Base-by-base conservation (phyloP, 2,329 filamentous ascomycete genomes). In the Fusarium phyllophilum region DNA sequence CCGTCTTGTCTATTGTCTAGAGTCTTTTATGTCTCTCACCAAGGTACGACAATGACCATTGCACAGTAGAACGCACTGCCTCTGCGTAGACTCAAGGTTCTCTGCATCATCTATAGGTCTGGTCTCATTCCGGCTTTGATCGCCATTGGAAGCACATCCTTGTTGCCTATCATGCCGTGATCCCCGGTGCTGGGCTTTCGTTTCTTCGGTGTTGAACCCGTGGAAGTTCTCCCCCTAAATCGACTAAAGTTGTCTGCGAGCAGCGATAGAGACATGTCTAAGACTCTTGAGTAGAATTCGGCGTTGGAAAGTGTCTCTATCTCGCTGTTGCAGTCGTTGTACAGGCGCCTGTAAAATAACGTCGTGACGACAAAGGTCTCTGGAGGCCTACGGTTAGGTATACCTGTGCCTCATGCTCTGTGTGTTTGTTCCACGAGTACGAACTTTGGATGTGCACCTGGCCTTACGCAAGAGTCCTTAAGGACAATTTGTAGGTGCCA, bases 31-130 rank as follows among this genome's bases (percentile, higher is more conserved):
- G 72, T 74, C 65, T 76, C 63, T 73, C 51, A 44, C 51, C 46
- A 58, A 46, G 42, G 65, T 74, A 57, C 59, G 55, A 66, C 65
- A 54, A 66, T 29, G 31, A 60, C 52, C 46, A 62, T 51, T 44
- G 41, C 38, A 62, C 39, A 48, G 41, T 66, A 69, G 55, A 54
- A 60, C 58, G 64, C 57, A 65, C 61, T 62, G 65, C 62, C 52
- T 67, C 63, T 75, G 74, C 68, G 69, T 62, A 66, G 72, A 68
- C 63, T 55, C 56, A 66, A 59, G 67, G 58, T 65, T 68, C 65
- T 78, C 62, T 78, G 64, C 77, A 66, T 78, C 68, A 77, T 78
- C 74, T 72, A 56, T 65, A 66, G 60, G 65, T 48, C 66, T 72
- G 59, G 63, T 38, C 59, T 58, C 58, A 52, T 61, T 64, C 64